Evolutionary conservation across 78 protist genomes (phyloP), one percentile per base, ranked within the genome.

Genomic region (Emiliania huxleyi): DNA sequence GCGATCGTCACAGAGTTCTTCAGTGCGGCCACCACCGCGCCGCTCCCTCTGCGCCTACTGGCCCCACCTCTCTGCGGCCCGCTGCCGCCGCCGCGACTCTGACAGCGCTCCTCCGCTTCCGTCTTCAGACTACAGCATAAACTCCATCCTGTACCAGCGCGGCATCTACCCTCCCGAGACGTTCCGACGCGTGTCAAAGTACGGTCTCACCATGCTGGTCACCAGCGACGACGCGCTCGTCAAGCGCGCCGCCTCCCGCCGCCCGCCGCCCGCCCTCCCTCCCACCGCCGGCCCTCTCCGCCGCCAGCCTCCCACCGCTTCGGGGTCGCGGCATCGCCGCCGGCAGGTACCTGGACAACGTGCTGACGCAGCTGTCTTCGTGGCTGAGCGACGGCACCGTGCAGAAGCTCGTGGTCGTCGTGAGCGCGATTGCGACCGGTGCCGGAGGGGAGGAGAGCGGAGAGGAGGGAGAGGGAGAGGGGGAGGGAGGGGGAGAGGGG

Each of bases 121-220:
- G n/a, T n/a, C n/a, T n/a, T 6, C 90, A 93, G 94, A n/a, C 12
- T 94, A 94, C 90, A 49, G 85, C 69, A 94, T 94, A 92, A 94
- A 94, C 69, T 48, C 55, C 79, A 94, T 94, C n/a, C 79, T 94
- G 75, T 94, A 91, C 69, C 95, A 94, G 95, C 97, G 99, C 23
- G 99, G 99, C 21, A 85, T 99, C 55, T 99, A 98, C 89, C 99
- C 99, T 12, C 97, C 99, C 35, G 99, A 98, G 62, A 40, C 83
- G 49, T 99, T 99, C 84, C 52, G 89, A 15, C 56, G 94, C n/a
- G 93, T 94, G 69, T 97, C 94, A 62, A 96, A 97, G 91, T 98
- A 98, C 93, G 99, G 98, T 6, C 90, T 98, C 69, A 85, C 96
- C 38, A 87, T 99, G 85, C 81, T 97, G 22, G 96, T 97, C 4